Evolutionary conservation across 2,329 filamentous ascomycete genomes (phyloP), one percentile per base, ranked within the genome.

Genomic region (Colletotrichum kahawae): DNA sequence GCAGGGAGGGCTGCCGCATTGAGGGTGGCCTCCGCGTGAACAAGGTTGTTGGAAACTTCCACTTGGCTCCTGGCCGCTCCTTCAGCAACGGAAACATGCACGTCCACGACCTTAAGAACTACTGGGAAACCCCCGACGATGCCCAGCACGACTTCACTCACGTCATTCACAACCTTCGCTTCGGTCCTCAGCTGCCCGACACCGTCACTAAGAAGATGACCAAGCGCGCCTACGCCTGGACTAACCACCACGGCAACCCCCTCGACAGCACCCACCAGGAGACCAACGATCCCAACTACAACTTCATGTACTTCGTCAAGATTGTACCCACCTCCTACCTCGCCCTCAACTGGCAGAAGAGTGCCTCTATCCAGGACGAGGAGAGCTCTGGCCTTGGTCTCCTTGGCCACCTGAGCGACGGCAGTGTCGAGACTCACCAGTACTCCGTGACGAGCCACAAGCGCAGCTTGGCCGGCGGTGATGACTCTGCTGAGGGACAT

Each of bases 231-330:
- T 88, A 86, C 82, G 90, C 87, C 75, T 98, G 95, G 95, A 95
- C 94, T 13, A 96, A 95, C 84, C 95, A 98, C 85, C 95, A 98
- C 84, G 85, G 95, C 79, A 98, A 98, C 85, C 97, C 97, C 6
- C 91, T 99, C 6, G 97, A 99, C 81, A 89, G 90, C 68, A 94
- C 93, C 5, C 87, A 90, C 77, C 95, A 98, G 87, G 86, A 89
- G 67, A 97, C 95, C 3, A 87, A 90, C 43, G 95, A 98, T 81
- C 91, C 95, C 79, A 94, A 94, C 78, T 98, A 90, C 89, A 99
- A 98, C 88, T 99, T 93, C 85, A 98, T 98, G 95, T 99, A 99
- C 88, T 99, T 99, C 85, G 90, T 99, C 85, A 99, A 99, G 89
- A 97, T 99, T 72, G 97, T 99, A 36, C 95, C 95, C 4, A 99